These are phyloP conservation scores for Guadua angustifolia DNA, from an alignment of 176 grass and related monocot genomes.

Conservation along the genomic window DNA sequence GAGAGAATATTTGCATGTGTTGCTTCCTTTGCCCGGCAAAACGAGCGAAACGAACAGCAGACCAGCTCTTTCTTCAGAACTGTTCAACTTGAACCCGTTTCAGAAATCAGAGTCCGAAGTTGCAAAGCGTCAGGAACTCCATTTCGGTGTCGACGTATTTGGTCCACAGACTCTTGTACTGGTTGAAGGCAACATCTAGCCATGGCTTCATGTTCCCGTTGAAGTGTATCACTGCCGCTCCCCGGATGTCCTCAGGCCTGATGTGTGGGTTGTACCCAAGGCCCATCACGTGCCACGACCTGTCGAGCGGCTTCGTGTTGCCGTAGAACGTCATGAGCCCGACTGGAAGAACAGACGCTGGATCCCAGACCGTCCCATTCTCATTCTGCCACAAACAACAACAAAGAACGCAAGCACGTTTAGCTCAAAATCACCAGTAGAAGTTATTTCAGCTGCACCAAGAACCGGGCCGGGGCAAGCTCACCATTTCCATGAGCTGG, in stretches of 20 bases:
- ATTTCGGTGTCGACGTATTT: conserved; percentile 95
- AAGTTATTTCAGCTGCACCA: neutral
- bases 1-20: neutral
- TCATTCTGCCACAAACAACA: conserved; percentile 59
- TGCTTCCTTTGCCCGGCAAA: neutral
- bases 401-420: neutral
- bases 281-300: conserved; percentile 93
- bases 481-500: conserved; percentile 83
- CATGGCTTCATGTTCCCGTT: conserved; percentile 98
- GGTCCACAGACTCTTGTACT: conserved; percentile 94
- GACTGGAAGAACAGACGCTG: conserved; percentile 63
- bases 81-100: neutral
- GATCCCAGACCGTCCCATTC: conserved; percentile 80
- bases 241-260: conserved; percentile 76
- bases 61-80: neutral
- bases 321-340: conserved; percentile 88
- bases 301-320: conserved; percentile 86
- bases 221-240: conserved; percentile 84
- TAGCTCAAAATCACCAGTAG: neutral
- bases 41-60: neutral
- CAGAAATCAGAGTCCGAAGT: conserved; percentile 72
- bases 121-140: conserved; percentile 95
- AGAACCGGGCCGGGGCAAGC: neutral
- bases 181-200: conserved; percentile 96
- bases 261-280: conserved; percentile 94